These are phyloP conservation scores for Linum usitatissimum DNA, from an alignment of 345 rosid species.

Conservation along the genomic window DNA sequence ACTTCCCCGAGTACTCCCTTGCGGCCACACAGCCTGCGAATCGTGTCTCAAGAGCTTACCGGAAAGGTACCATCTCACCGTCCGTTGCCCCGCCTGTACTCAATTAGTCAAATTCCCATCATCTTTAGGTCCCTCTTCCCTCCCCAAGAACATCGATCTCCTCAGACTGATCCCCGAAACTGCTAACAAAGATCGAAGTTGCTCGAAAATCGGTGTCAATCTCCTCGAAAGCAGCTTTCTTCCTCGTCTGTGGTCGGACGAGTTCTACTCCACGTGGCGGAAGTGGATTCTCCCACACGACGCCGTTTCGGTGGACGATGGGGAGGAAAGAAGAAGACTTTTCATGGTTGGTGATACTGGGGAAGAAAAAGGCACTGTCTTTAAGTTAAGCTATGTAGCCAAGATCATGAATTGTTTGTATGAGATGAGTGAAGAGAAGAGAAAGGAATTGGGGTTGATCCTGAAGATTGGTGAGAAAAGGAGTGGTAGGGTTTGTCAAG, in stretches of 20 bases:
- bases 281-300: slow-evolving; percentile 40
- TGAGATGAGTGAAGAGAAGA: slow-evolving; percentile 36
- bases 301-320: slow-evolving; percentile 23
- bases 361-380: slow-evolving; percentile 20
- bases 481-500: slow-evolving; percentile 26
- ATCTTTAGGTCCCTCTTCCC: slow-evolving; percentile 52
- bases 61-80: slow-evolving; percentile 43
- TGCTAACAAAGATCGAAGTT: neutral
- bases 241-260: slow-evolving; percentile 52
- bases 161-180: slow-evolving; percentile 33
- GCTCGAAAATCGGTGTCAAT: neutral
- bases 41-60: slow-evolving; percentile 55
- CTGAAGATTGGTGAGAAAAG: slow-evolving; percentile 19
- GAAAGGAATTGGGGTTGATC: slow-evolving; percentile 38
- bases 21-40: slow-evolving; percentile 82
- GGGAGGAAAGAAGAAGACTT: slow-evolving; percentile 31
- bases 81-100: slow-evolving; percentile 84
- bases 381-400: slow-evolving; percentile 37
- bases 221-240: slow-evolving; percentile 23
- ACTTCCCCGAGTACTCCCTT: slow-evolving; percentile 70
- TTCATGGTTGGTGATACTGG: slow-evolving; percentile 27
- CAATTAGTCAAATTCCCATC: slow-evolving; percentile 69
- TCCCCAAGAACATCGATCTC: slow-evolving; percentile 82
- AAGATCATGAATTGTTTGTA: slow-evolving; percentile 45
- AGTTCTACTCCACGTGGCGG: slow-evolving; percentile 55